Base-by-base conservation (phyloP, 2,329 filamentous ascomycete species). In the Botrytis sinoallii region DNA sequence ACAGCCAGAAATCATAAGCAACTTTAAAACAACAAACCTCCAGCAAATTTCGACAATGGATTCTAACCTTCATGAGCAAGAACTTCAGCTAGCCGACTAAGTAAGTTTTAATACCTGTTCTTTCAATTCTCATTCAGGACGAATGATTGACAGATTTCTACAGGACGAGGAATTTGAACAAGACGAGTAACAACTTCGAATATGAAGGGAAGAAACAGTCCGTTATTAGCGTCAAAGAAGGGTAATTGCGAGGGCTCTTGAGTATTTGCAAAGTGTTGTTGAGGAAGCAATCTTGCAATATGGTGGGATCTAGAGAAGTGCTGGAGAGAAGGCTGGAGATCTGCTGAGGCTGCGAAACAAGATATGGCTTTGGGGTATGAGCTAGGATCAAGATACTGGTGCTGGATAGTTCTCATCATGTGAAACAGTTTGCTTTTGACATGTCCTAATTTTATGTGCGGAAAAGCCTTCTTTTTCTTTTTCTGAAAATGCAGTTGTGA, bases 121-220 rank as follows among this genome's bases (percentile, higher is more conserved):
- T 25, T 38, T 22, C 35, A 8, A 38, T 40, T 40, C 4, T 38
- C 22, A 61, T 25, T 14, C 22, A n/a, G 59, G 7, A 10, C 59
- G 25, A 8, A 61, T 38, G 0, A n/a, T 22, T 35, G 2, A 10
- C 2, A 3, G 1, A 2, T 38, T 40, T 1, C 32, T 16, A 14
- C 35, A 61, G 59, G 3, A 29, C 8, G 14, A n/a, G 32, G 20
- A 4, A 14, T 38, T 40, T 61, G 6, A 18, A 55, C 52, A 16
- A 29, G 6, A 4, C 48, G 14, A 29, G n/a, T 5, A 29, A 55
- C 52, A 55, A 29, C 52, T 29, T 29, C 14, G 52, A 4, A 29
- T 55, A 16, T 29, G n/a, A 12, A 55, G 14, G 14, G 14, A 8
- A 29, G 52, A 55, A 25, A 29, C 12, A 29, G 14, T 55, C 14